Conservation (phyloP, 208 protist species). For the Angomonas ambiguus region DNA sequence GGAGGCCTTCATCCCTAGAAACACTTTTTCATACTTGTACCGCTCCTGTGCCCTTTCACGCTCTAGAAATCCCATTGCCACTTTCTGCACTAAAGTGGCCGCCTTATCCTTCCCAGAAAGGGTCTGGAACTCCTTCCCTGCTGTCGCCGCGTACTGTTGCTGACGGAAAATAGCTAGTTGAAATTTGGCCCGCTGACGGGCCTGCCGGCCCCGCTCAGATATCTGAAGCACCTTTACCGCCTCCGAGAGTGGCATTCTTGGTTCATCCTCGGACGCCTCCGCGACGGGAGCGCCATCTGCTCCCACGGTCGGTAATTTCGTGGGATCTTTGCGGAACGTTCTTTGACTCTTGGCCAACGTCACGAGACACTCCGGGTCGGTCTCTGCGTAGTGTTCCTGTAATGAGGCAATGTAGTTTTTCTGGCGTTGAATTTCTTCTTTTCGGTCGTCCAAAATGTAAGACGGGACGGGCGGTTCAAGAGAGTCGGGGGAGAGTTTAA, state of each 20-base stretch:
- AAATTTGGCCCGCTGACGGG: constrained; percentile 89
- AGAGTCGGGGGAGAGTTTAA: constrained; percentile 85
- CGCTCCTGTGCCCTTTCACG: constrained; percentile 63
- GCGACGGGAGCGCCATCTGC: constrained; percentile 7
- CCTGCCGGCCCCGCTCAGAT: constrained; percentile 93
- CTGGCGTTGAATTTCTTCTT: constrained; percentile 53
- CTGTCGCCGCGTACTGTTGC: constrained; percentile 62
- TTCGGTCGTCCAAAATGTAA: constrained; percentile 88
- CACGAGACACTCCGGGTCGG: constrained; percentile 65
- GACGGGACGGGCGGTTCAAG: constrained; percentile 81
- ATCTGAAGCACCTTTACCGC: constrained; percentile 89
- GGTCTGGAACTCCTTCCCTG: constrained; percentile 58
- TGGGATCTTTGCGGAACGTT: constrained; percentile 25
- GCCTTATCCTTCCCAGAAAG: constrained; percentile 78
- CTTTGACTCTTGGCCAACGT: constrained; percentile 27
- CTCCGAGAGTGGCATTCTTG: constrained; percentile 68
- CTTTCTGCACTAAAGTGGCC: constrained; percentile 86
- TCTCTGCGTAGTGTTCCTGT: constrained; percentile 66
- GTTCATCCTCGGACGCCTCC: background rate
- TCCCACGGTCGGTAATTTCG: constrained; percentile 18
- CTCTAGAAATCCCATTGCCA: constrained; percentile 81
- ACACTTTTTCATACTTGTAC: constrained; percentile 78
- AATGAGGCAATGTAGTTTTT: constrained; percentile 73
- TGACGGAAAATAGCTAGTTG: constrained; percentile 82
- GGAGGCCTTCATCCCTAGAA: constrained; percentile 80